phyloP scores from a whole-genome alignment of 1,284 basidiomycete species.

The Irpex sp. region DNA sequence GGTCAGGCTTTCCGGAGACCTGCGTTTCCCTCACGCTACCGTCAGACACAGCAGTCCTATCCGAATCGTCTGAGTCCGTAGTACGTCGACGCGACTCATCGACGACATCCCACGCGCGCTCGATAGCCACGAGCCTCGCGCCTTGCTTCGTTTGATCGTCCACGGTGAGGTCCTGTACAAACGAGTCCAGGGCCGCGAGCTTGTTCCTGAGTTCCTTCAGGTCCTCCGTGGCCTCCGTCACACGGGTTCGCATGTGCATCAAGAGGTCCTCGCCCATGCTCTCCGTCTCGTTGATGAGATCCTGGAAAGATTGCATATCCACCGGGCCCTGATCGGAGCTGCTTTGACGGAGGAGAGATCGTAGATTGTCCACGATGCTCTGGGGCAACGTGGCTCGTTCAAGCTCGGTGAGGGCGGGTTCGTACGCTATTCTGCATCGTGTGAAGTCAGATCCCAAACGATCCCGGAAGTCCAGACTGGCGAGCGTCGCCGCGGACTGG shows the following conservation, averaged over 20 bases:
- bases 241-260: slow-evolving; percentile 44
- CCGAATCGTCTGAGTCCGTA: slow-evolving; percentile 27
- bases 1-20: background rate
- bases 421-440: background rate
- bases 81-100: slow-evolving; percentile 21
- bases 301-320: slow-evolving; percentile 41
- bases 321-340: slow-evolving; percentile 12
- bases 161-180: slow-evolving; percentile 36
- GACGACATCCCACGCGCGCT: slow-evolving; percentile 11
- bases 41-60: slow-evolving; percentile 24
- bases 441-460: slow-evolving; percentile 17
- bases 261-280: slow-evolving; percentile 43
- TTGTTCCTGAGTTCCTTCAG: slow-evolving; percentile 42
- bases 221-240: slow-evolving; percentile 47
- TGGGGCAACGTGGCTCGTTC: slow-evolving; percentile 32
- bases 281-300: slow-evolving; percentile 42
- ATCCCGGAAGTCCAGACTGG: slow-evolving; percentile 13
- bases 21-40: background rate
- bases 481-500: background rate
- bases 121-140: slow-evolving; percentile 24
- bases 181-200: slow-evolving; percentile 26
- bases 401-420: slow-evolving; percentile 11
- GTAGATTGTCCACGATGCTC: slow-evolving; percentile 51
- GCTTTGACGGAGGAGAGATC: slow-evolving; percentile 38
- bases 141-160: slow-evolving; percentile 35